Conservation (phyloP, 805 yeast genomes). For the Candida cerambycidarum region DNA sequence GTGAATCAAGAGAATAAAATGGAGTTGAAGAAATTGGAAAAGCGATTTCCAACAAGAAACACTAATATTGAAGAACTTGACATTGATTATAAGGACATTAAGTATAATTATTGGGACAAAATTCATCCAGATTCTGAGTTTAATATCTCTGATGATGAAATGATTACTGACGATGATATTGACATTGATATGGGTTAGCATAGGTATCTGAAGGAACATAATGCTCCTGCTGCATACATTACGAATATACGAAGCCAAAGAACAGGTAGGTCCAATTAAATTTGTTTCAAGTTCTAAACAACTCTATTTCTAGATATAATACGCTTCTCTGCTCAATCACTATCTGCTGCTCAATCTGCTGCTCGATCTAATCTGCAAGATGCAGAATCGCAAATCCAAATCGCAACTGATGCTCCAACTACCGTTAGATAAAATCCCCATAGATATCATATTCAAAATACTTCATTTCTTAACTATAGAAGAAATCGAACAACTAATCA, state of each 20-base stretch:
- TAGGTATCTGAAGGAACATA: too few species aligned
- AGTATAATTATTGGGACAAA: constrained; percentile 39
- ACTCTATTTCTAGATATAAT: too few species aligned
- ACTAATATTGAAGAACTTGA: constrained; percentile 3
- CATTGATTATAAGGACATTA: constrained; percentile 20
- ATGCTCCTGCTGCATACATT: too few species aligned
- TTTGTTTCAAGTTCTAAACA: too few species aligned
- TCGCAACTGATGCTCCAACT: constrained; percentile 7
- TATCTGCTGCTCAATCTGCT: too few species aligned
- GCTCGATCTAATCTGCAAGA: too few species aligned
- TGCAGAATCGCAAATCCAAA: too few species aligned
- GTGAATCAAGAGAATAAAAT: constrained; percentile 27
- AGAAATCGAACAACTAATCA: constrained; percentile 12
- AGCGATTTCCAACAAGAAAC: not conserved
- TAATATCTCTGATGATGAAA: constrained; percentile 10
- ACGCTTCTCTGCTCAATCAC: too few species aligned
- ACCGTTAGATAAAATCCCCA: not conserved
- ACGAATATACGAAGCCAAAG: too few species aligned
- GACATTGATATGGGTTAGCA: not conserved
- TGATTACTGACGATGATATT: not conserved
- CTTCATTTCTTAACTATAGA: constrained; percentile 9
- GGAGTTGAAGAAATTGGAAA: constrained; percentile 18
- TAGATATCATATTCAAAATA: constrained; percentile 9
- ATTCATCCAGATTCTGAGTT: constrained; percentile 16
- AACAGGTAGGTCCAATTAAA: too few species aligned